Conservation (phyloP, 306 rosid species). For the Lathyrus sativus region DNA sequence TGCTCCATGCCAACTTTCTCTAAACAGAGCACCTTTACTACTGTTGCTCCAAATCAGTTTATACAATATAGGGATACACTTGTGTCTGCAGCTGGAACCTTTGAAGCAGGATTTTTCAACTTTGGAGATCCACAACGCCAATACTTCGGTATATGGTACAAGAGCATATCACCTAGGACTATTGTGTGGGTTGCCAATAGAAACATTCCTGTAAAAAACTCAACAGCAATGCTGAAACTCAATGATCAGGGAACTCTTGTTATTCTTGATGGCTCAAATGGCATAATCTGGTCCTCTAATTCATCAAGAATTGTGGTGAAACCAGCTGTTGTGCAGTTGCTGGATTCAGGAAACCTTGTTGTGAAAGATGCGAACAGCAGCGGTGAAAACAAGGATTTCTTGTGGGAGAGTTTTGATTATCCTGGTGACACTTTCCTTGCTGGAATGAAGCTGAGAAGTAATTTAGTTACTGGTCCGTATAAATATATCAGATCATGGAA, state of each 20-base stretch:
- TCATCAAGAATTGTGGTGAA: not conserved
- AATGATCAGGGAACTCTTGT: slow-evolving; percentile 30
- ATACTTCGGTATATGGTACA: slow-evolving; percentile 45
- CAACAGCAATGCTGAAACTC: slow-evolving; percentile 11
- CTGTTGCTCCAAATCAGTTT: slow-evolving; percentile 6
- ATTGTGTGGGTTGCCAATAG: slow-evolving; percentile 43
- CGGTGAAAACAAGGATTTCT: too few species aligned
- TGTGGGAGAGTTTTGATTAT: too few species aligned
- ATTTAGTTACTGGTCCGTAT: too few species aligned
- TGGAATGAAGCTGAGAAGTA: too few species aligned
- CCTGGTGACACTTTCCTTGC: too few species aligned
- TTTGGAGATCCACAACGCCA: slow-evolving; percentile 26
- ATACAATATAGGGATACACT: slow-evolving; percentile 33
- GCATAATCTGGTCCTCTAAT: slow-evolving; percentile 37
- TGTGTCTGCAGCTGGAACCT: slow-evolving; percentile 28
- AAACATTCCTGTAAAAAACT: slow-evolving; percentile 1
- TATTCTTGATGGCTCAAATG: slow-evolving; percentile 35
- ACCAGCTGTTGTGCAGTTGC: slow-evolving; percentile 12
- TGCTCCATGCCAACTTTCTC: not conserved
- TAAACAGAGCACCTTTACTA: slow-evolving; percentile 3
- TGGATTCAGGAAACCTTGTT: slow-evolving; percentile 41
- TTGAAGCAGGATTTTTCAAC: slow-evolving; percentile 39
- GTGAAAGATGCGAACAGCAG: not conserved
- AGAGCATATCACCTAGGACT: slow-evolving; percentile 18
- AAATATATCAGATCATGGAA: slow-evolving; percentile 32